Evolutionary conservation across 116 monocot species (phyloP), one percentile per base, ranked within the genome.

Genomic region (Cymodocea nodosa): DNA sequence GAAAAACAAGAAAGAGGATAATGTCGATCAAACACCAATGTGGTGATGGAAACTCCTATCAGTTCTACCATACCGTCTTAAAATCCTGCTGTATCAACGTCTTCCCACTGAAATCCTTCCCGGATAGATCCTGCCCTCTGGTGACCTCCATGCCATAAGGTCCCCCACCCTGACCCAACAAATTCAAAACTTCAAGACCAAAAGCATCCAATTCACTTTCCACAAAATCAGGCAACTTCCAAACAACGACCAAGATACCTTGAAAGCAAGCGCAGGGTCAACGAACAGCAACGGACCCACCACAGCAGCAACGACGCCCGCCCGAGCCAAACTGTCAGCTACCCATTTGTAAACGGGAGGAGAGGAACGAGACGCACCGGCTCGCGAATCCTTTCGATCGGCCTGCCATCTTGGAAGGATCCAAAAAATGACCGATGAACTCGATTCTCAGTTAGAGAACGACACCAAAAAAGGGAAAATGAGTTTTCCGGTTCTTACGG

Each of bases 71-170:
- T 73, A 93, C 94, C 76, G 94, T 94, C 72, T 94, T 94, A 57
- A 94, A 94, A 71, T 94, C 94, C 64, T 94, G 94, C 60, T 82
- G 89, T 72, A 86, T 79, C 35, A 94, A 80, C 19, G 73, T 83
- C 76, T 81, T 83, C 57, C 94, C 90, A 36, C 94, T 94, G 70
- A 94, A 94, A 75, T 94, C 94, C 60, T 79, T 94, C n/a, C 94
- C 94, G 5, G 82, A 80, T 48, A 94, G 89, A 51, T 94, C 89
- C 62, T 94, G 94, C 17, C 94, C 94, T 52, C 94, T 87, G 9
- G 90, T 95, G 51, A 95, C 95, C 58, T 71, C 89, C 49, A 76
- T 9, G 52, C 95, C 95, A 59, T 95, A 95, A 15, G 95, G 95
- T 0, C 95, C 95, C 60, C 95, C 95, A 13, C 95, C 95, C 94